A percentile compares a stretch with the other conserved stretches of the same genome.
phyloP scores from a whole-genome alignment of 2,329 filamentous ascomycete genomes.

The Cercospora sp. region DNA sequence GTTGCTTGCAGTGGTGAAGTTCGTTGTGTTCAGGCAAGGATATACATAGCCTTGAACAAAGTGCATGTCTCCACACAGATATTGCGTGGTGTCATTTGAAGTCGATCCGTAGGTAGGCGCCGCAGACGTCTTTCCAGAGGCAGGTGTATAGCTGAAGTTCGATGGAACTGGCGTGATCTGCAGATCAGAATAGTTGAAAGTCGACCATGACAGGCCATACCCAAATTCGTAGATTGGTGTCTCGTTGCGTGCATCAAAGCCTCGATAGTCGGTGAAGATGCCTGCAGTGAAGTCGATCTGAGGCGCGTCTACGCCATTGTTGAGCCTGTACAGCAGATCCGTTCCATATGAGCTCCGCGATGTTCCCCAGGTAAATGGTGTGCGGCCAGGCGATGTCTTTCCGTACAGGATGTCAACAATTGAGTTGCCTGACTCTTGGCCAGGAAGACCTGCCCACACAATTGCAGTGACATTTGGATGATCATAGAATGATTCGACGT shows the following conservation, averaged over 20 bases:
- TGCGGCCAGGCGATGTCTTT: slow-evolving; percentile 33
- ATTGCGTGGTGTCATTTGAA: neutral
- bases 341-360: neutral
- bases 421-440: slow-evolving; percentile 34
- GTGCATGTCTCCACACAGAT: slow-evolving; percentile 1
- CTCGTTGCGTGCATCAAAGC: slow-evolving; percentile 45
- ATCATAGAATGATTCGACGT: slow-evolving; percentile 35
- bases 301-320: slow-evolving; percentile 45
- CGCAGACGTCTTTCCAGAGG: neutral
- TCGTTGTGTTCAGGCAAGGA: neutral
- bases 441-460: slow-evolving; percentile 35
- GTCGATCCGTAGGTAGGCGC: neutral
- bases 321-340: slow-evolving; percentile 34
- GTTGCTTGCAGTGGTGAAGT: neutral
- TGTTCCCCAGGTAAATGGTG: slow-evolving; percentile 5
- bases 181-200: slow-evolving; percentile 42
- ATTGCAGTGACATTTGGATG: slow-evolving; percentile 38
- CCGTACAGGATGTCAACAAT: slow-evolving; percentile 36
- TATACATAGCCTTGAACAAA: neutral
- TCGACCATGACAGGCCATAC: slow-evolving; percentile 47
- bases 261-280: slow-evolving; percentile 47
- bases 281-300: slow-evolving; percentile 45
- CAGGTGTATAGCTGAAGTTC: slow-evolving; percentile 40
- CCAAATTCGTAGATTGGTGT: slow-evolving; percentile 47
- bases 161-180: slow-evolving; percentile 52